A percentile compares a stretch with the other conserved stretches of the same genome.
Conservation (phyloP, 1,284 basidiomycete genomes). For the Marasmius oreades region DNA sequence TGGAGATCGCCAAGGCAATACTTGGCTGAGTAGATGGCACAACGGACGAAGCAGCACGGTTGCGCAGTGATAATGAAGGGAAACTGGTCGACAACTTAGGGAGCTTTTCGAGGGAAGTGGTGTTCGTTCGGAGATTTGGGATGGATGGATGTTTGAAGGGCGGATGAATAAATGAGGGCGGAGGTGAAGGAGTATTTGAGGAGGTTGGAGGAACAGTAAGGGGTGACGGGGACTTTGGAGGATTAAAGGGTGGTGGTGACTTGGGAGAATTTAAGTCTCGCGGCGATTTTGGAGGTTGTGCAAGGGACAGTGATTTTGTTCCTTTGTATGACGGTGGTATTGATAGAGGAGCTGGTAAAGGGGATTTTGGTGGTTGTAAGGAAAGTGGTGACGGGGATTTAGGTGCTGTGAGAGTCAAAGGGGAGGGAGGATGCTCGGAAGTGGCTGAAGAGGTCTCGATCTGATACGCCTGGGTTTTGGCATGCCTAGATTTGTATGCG, state of each 20-base stretch:
- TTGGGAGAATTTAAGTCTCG: neutral
- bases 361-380: neutral
- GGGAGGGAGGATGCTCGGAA: neutral
- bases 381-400: neutral
- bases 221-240: neutral
- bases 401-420: neutral
- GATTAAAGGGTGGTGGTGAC: neutral
- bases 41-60: neutral
- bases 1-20: neutral
- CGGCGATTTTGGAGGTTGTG: neutral
- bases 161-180: neutral
- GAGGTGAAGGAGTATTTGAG: neutral
- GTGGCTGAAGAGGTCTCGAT: neutral
- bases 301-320: neutral
- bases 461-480: neutral
- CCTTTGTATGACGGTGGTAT: neutral
- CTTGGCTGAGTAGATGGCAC: neutral
- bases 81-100: neutral
- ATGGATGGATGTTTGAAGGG: neutral
- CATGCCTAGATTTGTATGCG: neutral
- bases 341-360: neutral
- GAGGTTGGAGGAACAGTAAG: neutral
- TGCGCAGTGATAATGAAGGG: neutral
- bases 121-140: constrained; percentile 1
- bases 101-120: neutral